Evolutionary conservation across 1,284 basidiomycete species (phyloP).

Genomic region (Ceratobasidium papillatum): DNA sequence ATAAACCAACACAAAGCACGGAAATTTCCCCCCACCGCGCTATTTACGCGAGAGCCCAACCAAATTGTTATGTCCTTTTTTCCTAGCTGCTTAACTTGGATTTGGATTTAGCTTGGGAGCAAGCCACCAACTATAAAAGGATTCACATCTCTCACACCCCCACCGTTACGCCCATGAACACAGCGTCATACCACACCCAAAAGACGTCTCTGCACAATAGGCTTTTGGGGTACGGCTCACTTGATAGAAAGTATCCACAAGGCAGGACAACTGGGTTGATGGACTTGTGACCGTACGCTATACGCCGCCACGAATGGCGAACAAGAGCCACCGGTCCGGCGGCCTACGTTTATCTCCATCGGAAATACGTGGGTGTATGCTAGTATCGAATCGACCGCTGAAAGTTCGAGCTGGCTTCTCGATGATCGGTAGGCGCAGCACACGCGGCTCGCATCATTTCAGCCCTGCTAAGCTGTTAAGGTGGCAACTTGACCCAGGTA

Average conservation of each 20-base stretch:
- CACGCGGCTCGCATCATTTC: not conserved
- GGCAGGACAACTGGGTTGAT: conserved; percentile 8
- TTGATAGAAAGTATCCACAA: not conserved
- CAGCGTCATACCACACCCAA: not conserved
- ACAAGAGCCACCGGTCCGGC: not conserved
- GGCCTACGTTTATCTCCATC: not conserved
- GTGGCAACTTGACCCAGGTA: not conserved
- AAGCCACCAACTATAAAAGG: not conserved
- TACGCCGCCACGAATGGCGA: not conserved
- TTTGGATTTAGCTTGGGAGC: not conserved
- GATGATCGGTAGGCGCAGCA: not conserved
- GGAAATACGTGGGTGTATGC: conserved; percentile 1
- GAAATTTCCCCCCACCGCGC: not conserved
- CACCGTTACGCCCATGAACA: conserved; percentile 4
- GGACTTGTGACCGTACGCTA: not conserved
- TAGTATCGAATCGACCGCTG: not conserved
- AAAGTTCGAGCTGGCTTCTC: not conserved
- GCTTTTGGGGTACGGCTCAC: conserved; percentile 21
- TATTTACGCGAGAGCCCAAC: not conserved
- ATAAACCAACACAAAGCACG: not conserved
- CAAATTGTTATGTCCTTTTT: not conserved
- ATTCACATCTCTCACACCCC: not conserved
- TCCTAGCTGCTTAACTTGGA: not conserved
- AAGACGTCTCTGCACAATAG: not conserved
- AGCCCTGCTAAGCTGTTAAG: not conserved